A percentile compares a stretch with the other conserved stretches of the same genome.
phyloP scores from a whole-genome alignment of 2,329 filamentous ascomycete genomes.

The Paraconiothyrium brasiliense region DNA sequence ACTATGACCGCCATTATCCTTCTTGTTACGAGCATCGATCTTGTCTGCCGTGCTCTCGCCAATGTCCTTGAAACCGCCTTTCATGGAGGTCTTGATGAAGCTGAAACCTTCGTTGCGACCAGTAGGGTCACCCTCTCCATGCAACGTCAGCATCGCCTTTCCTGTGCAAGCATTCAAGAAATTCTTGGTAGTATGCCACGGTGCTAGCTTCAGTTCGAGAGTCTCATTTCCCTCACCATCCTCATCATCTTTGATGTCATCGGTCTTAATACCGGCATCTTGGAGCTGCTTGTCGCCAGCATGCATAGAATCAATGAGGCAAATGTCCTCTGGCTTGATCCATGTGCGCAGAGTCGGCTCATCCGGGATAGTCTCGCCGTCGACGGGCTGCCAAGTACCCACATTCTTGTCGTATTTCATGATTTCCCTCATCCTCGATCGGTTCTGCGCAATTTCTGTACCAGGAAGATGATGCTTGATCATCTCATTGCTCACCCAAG shows the following conservation, averaged over 20 bases:
- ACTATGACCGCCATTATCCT: conserved; percentile 82
- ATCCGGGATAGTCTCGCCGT: conserved; percentile 79
- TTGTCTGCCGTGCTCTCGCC: conserved; percentile 89
- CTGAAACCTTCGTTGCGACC: conserved; percentile 93
- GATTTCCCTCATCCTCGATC: conserved; percentile 97
- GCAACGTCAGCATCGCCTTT: conserved; percentile 95
- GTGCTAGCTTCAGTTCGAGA: conserved; percentile 87
- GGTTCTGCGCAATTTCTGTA: conserved; percentile 92
- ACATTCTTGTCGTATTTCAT: conserved; percentile 87
- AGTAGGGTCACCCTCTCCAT: conserved; percentile 94
- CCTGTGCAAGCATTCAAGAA: conserved; percentile 93
- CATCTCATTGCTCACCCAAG: conserved; percentile 78
- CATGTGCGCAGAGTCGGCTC: conserved; percentile 82
- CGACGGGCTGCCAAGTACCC: conserved; percentile 80
- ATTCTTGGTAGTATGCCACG: conserved; percentile 96
- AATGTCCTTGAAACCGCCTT: conserved; percentile 91
- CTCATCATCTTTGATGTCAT: conserved; percentile 70
- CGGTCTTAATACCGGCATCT: conserved; percentile 84
- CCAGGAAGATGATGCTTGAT: conserved; percentile 81
- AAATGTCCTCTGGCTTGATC: conserved; percentile 96
- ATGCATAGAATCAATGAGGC: conserved; percentile 94
- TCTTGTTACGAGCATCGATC: conserved; percentile 77
- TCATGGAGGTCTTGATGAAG: conserved; percentile 98
- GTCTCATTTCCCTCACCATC: conserved; percentile 74
- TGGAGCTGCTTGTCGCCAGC: conserved; percentile 89